phyloP scores from a whole-genome alignment of 192 early-diverging fungal species.

The Coemansia sp. region DNA sequence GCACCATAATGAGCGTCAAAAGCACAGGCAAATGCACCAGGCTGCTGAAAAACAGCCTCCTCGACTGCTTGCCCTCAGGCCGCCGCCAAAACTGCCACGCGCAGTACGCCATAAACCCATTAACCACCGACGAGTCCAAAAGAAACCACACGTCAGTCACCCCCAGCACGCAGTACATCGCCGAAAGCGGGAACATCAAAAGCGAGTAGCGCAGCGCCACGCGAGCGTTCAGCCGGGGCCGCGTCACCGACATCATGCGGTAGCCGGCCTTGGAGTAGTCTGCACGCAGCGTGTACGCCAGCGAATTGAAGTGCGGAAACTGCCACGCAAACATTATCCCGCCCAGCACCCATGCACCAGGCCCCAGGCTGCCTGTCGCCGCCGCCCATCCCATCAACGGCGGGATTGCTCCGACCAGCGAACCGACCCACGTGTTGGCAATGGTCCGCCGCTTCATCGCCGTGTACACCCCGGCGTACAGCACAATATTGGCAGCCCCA shows the following conservation, averaged over 20 bases:
- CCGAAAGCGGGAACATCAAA: constrained; percentile 71
- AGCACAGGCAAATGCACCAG: constrained; percentile 85
- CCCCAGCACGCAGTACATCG: constrained; percentile 59
- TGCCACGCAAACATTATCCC: constrained; percentile 92
- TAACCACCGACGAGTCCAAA: constrained; percentile 70
- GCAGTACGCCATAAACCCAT: constrained; percentile 66
- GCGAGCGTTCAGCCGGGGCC: constrained; percentile 84
- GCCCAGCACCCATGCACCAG: constrained; percentile 80
- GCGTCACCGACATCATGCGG: constrained; percentile 88
- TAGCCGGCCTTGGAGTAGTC: constrained; percentile 98
- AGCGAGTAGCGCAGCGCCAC: constrained; percentile 79
- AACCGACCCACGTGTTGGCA: constrained; percentile 94
- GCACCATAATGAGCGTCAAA: constrained; percentile 83
- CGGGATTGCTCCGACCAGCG: constrained; percentile 94
- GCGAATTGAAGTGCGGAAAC: constrained; percentile 97
- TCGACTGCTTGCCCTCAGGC: constrained; percentile 75
- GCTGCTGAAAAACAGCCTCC: constrained; percentile 88
- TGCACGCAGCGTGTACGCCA: constrained; percentile 85
- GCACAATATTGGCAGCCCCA: constrained; percentile 80
- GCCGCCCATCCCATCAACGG: constrained; percentile 98
- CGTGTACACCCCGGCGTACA: constrained; percentile 90
- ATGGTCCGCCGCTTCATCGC: constrained; percentile 90
- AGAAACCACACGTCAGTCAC: constrained; percentile 79
- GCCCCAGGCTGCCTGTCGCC: constrained; percentile 67
- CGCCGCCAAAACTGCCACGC: constrained; percentile 79